Evolutionary conservation across 2,329 filamentous ascomycete species (phyloP).

Genomic region (Nothophaeocryptopus gaeumannii): DNA sequence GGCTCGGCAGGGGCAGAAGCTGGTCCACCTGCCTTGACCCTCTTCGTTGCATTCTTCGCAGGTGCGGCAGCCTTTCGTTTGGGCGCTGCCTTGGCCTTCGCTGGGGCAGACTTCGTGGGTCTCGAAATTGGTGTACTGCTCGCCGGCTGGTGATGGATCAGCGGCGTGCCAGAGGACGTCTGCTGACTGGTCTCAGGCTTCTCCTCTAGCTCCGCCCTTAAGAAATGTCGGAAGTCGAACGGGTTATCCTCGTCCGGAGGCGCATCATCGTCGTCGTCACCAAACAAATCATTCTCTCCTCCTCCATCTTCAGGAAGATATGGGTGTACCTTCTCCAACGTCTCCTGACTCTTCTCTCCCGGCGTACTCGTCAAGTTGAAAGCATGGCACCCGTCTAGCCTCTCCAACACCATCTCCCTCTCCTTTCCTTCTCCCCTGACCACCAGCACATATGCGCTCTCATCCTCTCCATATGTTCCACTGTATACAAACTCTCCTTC

Average conservation of each 20-base stretch:
- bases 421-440: conserved; percentile 26
- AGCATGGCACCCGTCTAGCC: conserved; percentile 75
- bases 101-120: conserved; percentile 15
- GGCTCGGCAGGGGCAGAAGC: conserved; percentile 10
- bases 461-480: conserved; percentile 47
- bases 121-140: conserved; percentile 19
- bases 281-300: conserved; percentile 28
- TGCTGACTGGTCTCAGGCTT: conserved; percentile 26
- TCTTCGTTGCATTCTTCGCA: conserved; percentile 25
- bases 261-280: conserved; percentile 36
- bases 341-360: conserved; percentile 60
- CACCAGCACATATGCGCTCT: conserved; percentile 65
- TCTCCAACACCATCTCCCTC: conserved; percentile 57
- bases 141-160: conserved; percentile 15
- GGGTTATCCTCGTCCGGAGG: conserved; percentile 46
- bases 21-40: conserved; percentile 27
- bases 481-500: conserved; percentile 39
- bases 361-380: conserved; percentile 79
- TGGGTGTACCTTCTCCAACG: conserved; percentile 63
- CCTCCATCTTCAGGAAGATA: conserved; percentile 42
- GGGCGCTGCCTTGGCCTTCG: conserved; percentile 11
- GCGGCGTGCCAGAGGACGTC: conserved; percentile 20
- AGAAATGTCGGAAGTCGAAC: conserved; percentile 50
- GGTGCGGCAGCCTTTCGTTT: conserved; percentile 25
- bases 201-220: conserved; percentile 29